A percentile compares a stretch with the other conserved stretches of the same genome.
Evolutionary conservation across 2,329 filamentous ascomycete genomes (phyloP).

Genomic region (Aureobasidium melanogenum): DNA sequence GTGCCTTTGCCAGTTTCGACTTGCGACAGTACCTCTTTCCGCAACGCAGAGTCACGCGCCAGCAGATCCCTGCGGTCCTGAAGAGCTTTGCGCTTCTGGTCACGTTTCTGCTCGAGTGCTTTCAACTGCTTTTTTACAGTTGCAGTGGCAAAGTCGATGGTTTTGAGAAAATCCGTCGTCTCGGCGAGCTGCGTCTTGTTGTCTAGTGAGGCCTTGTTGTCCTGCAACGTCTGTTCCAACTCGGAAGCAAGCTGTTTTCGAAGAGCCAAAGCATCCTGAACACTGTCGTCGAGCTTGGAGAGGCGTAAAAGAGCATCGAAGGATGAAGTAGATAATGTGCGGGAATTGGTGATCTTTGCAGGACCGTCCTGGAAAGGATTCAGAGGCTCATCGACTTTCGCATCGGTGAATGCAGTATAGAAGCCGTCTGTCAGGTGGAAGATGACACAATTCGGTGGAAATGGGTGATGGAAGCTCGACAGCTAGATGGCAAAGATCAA

Average conservation of each 20-base stretch:
- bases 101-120: slow-evolving; percentile 51
- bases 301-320: slow-evolving; percentile 85
- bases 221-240: slow-evolving; percentile 50
- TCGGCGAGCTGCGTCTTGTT: slow-evolving; percentile 30
- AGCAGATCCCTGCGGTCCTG: slow-evolving; percentile 59
- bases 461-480: slow-evolving; percentile 57
- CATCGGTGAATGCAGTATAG: slow-evolving; percentile 65
- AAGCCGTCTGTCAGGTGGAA: slow-evolving; percentile 82
- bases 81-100: slow-evolving; percentile 61
- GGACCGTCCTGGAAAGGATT: slow-evolving; percentile 23
- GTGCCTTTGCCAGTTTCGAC: slow-evolving; percentile 40
- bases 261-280: slow-evolving; percentile 78
- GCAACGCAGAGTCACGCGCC: slow-evolving; percentile 53
- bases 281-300: slow-evolving; percentile 79
- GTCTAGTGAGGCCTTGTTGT: slow-evolving; percentile 30
- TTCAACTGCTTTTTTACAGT: slow-evolving; percentile 59
- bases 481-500: slow-evolving; percentile 26
- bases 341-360: slow-evolving; percentile 32
- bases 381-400: slow-evolving; percentile 41
- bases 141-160: slow-evolving; percentile 44
- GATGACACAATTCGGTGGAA: slow-evolving; percentile 73
- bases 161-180: slow-evolving; percentile 35
- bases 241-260: slow-evolving; percentile 66
- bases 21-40: slow-evolving; percentile 22
- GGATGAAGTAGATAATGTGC: slow-evolving; percentile 58